Percentiles rank a stretch among this genome's conserved stretches.
These are phyloP conservation scores for Ceratocystis albifundus DNA, from an alignment of 2,329 filamentous ascomycete species.

Conservation along the genomic window DNA sequence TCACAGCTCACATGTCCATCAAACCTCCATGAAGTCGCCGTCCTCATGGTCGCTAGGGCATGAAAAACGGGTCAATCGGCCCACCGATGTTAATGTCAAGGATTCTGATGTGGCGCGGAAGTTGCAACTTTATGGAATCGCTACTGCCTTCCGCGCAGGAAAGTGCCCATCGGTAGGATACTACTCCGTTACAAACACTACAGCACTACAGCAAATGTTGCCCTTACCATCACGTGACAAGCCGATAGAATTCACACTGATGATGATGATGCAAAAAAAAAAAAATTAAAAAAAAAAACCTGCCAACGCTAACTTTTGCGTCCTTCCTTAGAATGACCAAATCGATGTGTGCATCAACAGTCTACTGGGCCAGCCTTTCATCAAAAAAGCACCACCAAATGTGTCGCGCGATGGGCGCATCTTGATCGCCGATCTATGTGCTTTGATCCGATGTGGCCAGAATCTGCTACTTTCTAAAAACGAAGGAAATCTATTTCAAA, in stretches of 20 bases:
- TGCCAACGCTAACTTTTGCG: not conserved
- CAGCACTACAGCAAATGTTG: not conserved
- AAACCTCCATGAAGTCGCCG: not conserved
- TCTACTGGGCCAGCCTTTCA: constrained; percentile 58
- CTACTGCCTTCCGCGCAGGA: constrained; percentile 70
- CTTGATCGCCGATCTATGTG: constrained; percentile 65
- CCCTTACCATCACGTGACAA: not conserved
- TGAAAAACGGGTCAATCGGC: constrained; percentile 52
- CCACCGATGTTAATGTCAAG: constrained; percentile 61
- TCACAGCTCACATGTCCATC: constrained; percentile 27
- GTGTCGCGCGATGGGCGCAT: constrained; percentile 71
- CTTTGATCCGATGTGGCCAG: constrained; percentile 77
- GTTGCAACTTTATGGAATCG: constrained; percentile 88
- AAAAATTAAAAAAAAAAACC: too few species aligned
- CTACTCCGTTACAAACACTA: not conserved
- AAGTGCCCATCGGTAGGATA: constrained; percentile 74
- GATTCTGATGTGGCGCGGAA: constrained; percentile 85
- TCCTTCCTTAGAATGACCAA: constrained; percentile 61
- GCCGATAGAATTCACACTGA: not conserved
- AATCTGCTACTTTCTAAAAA: constrained; percentile 83
- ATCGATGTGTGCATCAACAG: constrained; percentile 92
- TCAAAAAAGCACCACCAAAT: constrained; percentile 59
- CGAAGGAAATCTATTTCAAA: constrained; percentile 82
- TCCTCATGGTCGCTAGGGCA: constrained; percentile 1
- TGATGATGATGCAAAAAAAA: not conserved